phyloP scores from a whole-genome alignment of 176 grass and related monocot species.

The Alopecurus myosuroides region DNA sequence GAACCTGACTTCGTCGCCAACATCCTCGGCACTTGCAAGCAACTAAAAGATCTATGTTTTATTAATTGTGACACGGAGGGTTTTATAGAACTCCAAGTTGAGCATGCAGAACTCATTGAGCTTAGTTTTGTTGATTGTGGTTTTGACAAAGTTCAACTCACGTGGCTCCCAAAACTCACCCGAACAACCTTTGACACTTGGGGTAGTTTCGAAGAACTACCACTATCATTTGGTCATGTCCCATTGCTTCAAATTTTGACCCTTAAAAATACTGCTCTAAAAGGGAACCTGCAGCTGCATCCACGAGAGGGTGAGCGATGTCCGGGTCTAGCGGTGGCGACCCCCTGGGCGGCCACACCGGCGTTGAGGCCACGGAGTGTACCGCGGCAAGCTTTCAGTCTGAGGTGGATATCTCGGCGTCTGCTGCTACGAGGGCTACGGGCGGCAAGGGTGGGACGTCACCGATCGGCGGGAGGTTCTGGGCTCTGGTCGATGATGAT shows the following conservation, averaged over 20 bases:
- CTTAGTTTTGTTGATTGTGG: neutral
- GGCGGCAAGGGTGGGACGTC: no score
- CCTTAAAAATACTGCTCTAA: neutral
- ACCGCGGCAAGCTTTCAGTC: no score
- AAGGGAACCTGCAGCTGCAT: no score
- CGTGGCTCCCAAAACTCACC: neutral
- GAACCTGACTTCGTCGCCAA: neutral
- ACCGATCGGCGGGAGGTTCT: no score
- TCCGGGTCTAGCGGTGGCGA: no score
- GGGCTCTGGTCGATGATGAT: no score
- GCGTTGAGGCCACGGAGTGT: no score
- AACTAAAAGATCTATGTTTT: no score
- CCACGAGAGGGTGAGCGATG: no score
- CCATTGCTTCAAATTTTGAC: neutral
- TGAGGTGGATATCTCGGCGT: no score
- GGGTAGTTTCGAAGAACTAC: neutral
- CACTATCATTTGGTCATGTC: neutral
- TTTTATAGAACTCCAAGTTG: neutral
- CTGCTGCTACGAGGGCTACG: no score
- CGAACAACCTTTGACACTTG: neutral
- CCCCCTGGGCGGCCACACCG: no score
- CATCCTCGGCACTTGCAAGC: neutral
- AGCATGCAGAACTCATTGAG: neutral
- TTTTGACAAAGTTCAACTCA: neutral
- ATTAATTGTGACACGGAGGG: neutral